phyloP scores from a whole-genome alignment of 1,139 yeast species.

The Pichia sp. region DNA sequence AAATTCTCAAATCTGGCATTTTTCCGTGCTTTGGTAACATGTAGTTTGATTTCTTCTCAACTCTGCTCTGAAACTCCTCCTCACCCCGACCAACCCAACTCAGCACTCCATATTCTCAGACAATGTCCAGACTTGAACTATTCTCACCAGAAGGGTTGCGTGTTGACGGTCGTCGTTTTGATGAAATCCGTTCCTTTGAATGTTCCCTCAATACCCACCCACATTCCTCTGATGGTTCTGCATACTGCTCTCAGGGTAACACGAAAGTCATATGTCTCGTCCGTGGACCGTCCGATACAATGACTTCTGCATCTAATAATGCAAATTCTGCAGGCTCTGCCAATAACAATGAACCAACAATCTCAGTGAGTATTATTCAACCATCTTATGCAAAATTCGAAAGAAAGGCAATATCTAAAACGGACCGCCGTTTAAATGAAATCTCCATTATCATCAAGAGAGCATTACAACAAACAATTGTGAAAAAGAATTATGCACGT shows the following conservation, averaged over 20 bases:
- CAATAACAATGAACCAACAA: slow-evolving; percentile 22
- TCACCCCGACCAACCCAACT: too few relatives aligned
- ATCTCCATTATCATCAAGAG: slow-evolving; percentile 66
- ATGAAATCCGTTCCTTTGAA: slow-evolving; percentile 76
- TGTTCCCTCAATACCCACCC: slow-evolving; percentile 87
- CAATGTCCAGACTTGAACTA: slow-evolving; percentile 50
- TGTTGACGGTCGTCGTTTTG: slow-evolving; percentile 92
- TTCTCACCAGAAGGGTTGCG: slow-evolving; percentile 93
- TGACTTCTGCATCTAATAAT: slow-evolving; percentile 36
- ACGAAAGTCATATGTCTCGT: slow-evolving; percentile 83
- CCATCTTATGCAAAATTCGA: slow-evolving; percentile 80
- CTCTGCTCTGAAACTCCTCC: not conserved
- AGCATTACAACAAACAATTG: slow-evolving; percentile 74
- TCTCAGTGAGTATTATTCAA: slow-evolving; percentile 60
- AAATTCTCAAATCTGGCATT: too few relatives aligned
- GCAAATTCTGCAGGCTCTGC: slow-evolving; percentile 37
- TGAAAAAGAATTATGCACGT: slow-evolving; percentile 72
- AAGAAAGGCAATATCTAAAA: slow-evolving; percentile 43
- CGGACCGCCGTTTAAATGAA: slow-evolving; percentile 70
- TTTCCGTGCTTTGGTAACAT: too few relatives aligned
- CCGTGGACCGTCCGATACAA: slow-evolving; percentile 85
- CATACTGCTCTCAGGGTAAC: slow-evolving; percentile 88
- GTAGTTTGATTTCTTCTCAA: too few relatives aligned
- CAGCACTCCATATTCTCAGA: too few relatives aligned
- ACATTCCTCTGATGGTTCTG: slow-evolving; percentile 83